These are phyloP conservation scores for Aureobasidium sp. DNA, from an alignment of 2,329 filamentous ascomycete species.

Conservation along the genomic window DNA sequence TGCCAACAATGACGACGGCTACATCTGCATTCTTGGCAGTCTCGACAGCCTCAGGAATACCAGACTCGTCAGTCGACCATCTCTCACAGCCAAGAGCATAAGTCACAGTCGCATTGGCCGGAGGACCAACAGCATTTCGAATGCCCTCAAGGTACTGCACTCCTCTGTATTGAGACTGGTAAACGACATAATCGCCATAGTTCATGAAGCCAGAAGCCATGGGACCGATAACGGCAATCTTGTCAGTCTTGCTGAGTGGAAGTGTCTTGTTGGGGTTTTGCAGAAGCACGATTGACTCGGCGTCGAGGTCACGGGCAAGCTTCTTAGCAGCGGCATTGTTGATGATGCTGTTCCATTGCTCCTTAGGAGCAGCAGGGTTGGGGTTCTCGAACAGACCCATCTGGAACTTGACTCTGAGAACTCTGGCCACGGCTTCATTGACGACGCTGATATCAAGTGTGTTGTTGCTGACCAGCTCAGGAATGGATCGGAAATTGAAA, in stretches of 20 bases:
- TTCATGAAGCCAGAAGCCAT: conserved; percentile 69
- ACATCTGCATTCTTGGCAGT: conserved; percentile 61
- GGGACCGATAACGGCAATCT: conserved; percentile 65
- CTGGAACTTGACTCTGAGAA: conserved; percentile 61
- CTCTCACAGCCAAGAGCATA: conserved; percentile 65
- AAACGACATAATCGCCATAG: conserved; percentile 68
- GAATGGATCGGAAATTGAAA: conserved; percentile 62
- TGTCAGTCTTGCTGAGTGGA: conserved; percentile 56
- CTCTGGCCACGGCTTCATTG: conserved; percentile 58
- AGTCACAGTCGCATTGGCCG: conserved; percentile 49
- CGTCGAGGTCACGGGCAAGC: conserved; percentile 57
- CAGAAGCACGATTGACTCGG: conserved; percentile 64
- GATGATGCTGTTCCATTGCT: conserved; percentile 51
- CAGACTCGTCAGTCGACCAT: conserved; percentile 63
- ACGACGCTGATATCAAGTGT: conserved; percentile 53
- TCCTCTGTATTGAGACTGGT: conserved; percentile 55
- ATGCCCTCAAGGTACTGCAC: conserved; percentile 66
- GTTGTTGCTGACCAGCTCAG: conserved; percentile 54
- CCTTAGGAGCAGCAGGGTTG: conserved; percentile 51
- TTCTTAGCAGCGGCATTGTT: conserved; percentile 53
- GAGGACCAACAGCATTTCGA: conserved; percentile 43
- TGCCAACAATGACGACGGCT: conserved; percentile 66
- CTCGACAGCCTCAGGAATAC: conserved; percentile 59
- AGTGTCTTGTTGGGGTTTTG: conserved; percentile 63
- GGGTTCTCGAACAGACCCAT: conserved; percentile 66